Base-by-base conservation (phyloP, 2,329 filamentous ascomycete genomes). In the Paecilomyces sp. region DNA sequence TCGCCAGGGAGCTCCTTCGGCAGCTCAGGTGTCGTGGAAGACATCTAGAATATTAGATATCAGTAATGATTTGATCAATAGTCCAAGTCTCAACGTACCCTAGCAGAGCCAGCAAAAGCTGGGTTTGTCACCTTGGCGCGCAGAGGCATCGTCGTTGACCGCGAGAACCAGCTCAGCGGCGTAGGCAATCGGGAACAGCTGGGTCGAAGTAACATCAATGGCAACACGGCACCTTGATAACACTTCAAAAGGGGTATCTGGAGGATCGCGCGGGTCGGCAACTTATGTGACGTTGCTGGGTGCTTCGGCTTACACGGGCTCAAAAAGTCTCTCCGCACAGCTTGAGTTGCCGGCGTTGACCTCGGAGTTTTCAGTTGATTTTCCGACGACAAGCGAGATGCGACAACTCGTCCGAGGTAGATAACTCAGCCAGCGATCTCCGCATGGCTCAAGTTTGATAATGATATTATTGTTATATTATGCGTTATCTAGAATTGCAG, bases 121-220 rank as follows among this genome's bases (percentile, higher is more conserved):
- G 86, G 80, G 73, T 84, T 83, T 70, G 82, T 77, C 65, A 92
- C 82, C 76, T 89, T 93, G 63, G 89, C 89, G 80, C 86, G 87
- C 65, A 96, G 82, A 74, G 91, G 91, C 91, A 96, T 96, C 60
- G 69, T 76, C 63, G 74, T 74, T 62, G 71, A 69, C 71, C 75
- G 75, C 70, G 76, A 79, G 73, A 75, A 71, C 76, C 76, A 76
- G 74, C 77, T 78, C 75, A 75, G 71, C 75, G 77, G 75, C 65
- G 72, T 72, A 58, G 72, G 64, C 61, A 73, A 69, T 62, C 74
- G 73, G 65, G 66, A 68, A 58, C 73, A 69, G 64, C 68, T 71
- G 63, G 70, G 70, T 70, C 76, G 73, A 63, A 75, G 71, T 67
- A 79, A 77, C 77, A 79, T 79, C 65, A 68, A 72, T 71, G 70